A percentile compares a stretch with the other conserved stretches of the same genome.
Evolutionary conservation across 495 filamentous ascomycete genomes (phyloP).

Genomic region (Aspergillus hancockii): DNA sequence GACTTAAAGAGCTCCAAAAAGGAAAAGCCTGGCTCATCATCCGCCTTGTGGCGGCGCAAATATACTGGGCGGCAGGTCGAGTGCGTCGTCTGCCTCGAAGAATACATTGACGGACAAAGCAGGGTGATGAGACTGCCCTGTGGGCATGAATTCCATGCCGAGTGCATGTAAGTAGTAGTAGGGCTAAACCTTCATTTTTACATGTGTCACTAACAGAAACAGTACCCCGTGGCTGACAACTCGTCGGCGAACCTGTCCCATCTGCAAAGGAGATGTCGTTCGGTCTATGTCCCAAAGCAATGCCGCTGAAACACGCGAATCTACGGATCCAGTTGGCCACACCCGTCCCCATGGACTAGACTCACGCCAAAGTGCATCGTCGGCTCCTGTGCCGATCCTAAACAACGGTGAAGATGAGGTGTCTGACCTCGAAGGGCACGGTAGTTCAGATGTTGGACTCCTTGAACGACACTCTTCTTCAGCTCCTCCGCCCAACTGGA

Average conservation of each 20-base stretch:
- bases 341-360: slow-evolving; percentile 14
- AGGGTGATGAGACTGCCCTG: slow-evolving; percentile 97
- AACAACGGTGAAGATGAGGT: slow-evolving; percentile 31
- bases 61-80: slow-evolving; percentile 88
- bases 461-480: slow-evolving; percentile 41
- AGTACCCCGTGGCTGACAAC: slow-evolving; percentile 99
- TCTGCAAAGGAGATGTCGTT: slow-evolving; percentile 97
- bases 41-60: slow-evolving; percentile 68
- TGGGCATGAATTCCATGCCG: slow-evolving; percentile 95
- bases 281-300: slow-evolving; percentile 52
- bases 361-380: slow-evolving; percentile 39
- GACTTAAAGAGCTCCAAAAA: slow-evolving; percentile 41
- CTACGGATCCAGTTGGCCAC: slow-evolving; percentile 45
- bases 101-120: slow-evolving; percentile 94
- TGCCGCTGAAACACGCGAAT: slow-evolving; percentile 50
- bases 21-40: slow-evolving; percentile 49
- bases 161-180: slow-evolving; percentile 86
- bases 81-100: slow-evolving; percentile 97
- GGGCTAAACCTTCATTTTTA: background rate
- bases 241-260: slow-evolving; percentile 90
- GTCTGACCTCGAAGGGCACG: slow-evolving; percentile 43
- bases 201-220: slow-evolving; percentile 19
- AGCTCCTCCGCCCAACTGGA: slow-evolving; percentile 40
- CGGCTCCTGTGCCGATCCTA: slow-evolving; percentile 49
- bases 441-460: slow-evolving; percentile 37